Percentiles rank a stretch among this genome's conserved stretches.
phyloP scores from a whole-genome alignment of 1,284 basidiomycete species.

The Waitea zeae region DNA sequence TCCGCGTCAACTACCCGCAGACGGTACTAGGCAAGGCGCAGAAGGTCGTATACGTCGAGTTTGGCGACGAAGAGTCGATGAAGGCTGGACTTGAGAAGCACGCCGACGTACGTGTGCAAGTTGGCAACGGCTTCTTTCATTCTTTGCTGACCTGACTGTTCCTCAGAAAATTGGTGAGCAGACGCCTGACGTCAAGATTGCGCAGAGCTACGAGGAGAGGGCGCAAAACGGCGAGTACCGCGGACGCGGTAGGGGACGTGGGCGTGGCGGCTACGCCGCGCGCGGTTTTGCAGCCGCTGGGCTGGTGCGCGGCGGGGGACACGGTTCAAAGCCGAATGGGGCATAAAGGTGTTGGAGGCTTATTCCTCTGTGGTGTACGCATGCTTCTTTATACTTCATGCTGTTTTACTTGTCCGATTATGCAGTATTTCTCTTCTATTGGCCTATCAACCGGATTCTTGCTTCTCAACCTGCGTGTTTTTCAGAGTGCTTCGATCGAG shows the following conservation, averaged over 20 bases:
- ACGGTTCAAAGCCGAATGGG: too few relatives aligned
- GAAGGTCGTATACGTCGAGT: constrained; percentile 71
- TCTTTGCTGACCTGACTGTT: constrained; percentile 1
- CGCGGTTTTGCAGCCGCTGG: constrained; percentile 54
- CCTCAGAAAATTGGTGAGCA: constrained; percentile 57
- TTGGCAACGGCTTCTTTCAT: constrained; percentile 4
- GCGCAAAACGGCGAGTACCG: constrained; percentile 17
- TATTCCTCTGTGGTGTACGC: too few relatives aligned
- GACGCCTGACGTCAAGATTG: constrained; percentile 46
- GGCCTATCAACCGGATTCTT: too few relatives aligned
- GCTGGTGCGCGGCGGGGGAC: constrained; percentile 30
- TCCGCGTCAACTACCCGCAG: constrained; percentile 46
- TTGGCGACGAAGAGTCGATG: constrained; percentile 72
- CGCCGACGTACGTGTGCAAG: constrained; percentile 34
- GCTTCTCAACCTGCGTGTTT: too few relatives aligned
- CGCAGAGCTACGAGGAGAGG: constrained; percentile 47
- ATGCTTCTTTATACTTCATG: too few relatives aligned
- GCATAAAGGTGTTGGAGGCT: too few relatives aligned
- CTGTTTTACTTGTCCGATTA: too few relatives aligned
- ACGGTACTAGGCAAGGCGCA: constrained; percentile 27
- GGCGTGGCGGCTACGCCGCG: constrained; percentile 37
- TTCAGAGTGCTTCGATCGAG: too few relatives aligned
- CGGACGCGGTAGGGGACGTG: constrained; percentile 38
- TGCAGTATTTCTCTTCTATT: too few relatives aligned
- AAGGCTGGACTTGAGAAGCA: constrained; percentile 57